A percentile compares a stretch with the other conserved stretches of the same genome.
These are phyloP conservation scores for Lasiodiplodia hormozganensis DNA, from an alignment of 2,329 filamentous ascomycete species.

Conservation along the genomic window DNA sequence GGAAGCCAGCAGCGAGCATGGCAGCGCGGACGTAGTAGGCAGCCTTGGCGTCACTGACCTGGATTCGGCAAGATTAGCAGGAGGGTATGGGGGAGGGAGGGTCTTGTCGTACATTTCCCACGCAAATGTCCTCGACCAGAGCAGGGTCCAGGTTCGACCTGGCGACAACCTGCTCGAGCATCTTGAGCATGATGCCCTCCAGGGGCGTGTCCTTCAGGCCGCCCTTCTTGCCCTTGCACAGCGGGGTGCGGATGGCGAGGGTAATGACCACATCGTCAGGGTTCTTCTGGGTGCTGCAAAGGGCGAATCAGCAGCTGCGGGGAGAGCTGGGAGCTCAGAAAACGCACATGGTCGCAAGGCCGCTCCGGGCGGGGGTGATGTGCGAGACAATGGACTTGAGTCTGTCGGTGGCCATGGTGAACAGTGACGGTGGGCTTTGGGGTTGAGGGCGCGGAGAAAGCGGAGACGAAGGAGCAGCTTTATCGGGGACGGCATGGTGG, in stretches of 20 bases:
- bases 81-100: background rate
- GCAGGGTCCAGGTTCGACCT: slow-evolving; percentile 79
- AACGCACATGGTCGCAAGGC: slow-evolving; percentile 78
- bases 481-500: slow-evolving; percentile 13
- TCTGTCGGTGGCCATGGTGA: slow-evolving; percentile 78
- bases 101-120: slow-evolving; percentile 77
- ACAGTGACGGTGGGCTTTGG: background rate
- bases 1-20: slow-evolving; percentile 88
- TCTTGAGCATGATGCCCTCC: slow-evolving; percentile 83
- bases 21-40: slow-evolving; percentile 92
- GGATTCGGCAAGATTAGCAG: background rate
- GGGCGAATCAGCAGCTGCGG: slow-evolving; percentile 18
- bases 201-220: slow-evolving; percentile 93
- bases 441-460: slow-evolving; percentile 3
- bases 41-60: slow-evolving; percentile 85
- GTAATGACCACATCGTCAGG: slow-evolving; percentile 97
- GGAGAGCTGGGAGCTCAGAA: slow-evolving; percentile 30
- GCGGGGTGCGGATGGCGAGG: slow-evolving; percentile 84
- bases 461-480: slow-evolving; percentile 26
- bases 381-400: slow-evolving; percentile 89
- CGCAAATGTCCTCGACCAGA: slow-evolving; percentile 86
- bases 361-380: slow-evolving; percentile 74
- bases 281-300: slow-evolving; percentile 81
- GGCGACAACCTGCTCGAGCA: slow-evolving; percentile 71
- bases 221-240: slow-evolving; percentile 88